These are phyloP conservation scores for Pleurotus sapidus DNA, from an alignment of 768 basidiomycete genomes.

Conservation along the genomic window DNA sequence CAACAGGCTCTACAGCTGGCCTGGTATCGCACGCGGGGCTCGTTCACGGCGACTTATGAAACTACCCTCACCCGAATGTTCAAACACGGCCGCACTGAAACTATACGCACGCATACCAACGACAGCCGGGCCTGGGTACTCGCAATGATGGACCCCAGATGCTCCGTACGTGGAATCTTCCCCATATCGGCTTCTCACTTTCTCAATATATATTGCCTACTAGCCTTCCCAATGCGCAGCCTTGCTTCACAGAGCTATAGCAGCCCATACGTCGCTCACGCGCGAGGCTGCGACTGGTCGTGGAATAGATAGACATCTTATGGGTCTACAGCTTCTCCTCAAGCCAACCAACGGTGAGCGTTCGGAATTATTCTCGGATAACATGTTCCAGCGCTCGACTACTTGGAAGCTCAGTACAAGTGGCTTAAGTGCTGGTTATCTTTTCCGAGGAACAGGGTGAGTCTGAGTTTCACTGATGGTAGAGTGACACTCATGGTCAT, in stretches of 20 bases:
- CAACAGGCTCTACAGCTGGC: constrained; percentile 93
- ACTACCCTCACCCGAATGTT: constrained; percentile 88
- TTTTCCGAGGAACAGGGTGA: constrained; percentile 87
- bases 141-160: constrained; percentile 57
- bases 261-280: constrained; percentile 68
- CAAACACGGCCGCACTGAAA: constrained; percentile 86
- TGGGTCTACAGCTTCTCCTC: constrained; percentile 74
- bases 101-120: constrained; percentile 69
- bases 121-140: constrained; percentile 79
- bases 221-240: constrained; percentile 35
- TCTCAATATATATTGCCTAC: constrained; percentile 8
- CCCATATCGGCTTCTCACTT: neutral
- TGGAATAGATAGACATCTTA: constrained; percentile 90
- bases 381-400: constrained; percentile 68
- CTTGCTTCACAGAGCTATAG: constrained; percentile 65
- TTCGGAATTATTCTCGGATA: constrained; percentile 72
- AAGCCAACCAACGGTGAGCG: constrained; percentile 49
- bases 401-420: constrained; percentile 91
- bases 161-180: constrained; percentile 36
- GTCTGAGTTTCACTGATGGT: constrained; percentile 14
- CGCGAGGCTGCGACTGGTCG: constrained; percentile 77
- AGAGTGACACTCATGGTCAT: no score
- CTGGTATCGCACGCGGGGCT: constrained; percentile 76
- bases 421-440: constrained; percentile 79
- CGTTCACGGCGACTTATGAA: constrained; percentile 89